Conservation (phyloP, 495 filamentous ascomycete genomes). For the Neohortaea acidophila region DNA sequence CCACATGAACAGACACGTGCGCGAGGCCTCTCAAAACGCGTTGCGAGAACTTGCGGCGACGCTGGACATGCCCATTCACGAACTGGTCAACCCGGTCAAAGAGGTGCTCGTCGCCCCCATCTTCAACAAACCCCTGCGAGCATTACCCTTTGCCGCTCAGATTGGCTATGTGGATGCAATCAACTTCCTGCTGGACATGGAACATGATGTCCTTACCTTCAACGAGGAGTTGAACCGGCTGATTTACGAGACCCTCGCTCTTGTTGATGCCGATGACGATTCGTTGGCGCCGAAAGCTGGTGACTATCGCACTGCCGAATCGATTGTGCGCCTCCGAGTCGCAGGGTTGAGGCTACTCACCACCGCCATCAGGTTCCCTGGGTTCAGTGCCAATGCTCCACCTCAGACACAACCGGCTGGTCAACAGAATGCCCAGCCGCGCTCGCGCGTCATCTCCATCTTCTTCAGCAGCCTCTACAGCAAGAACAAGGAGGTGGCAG, state of each 20-base stretch:
- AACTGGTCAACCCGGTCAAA: slow-evolving; percentile 73
- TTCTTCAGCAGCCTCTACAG: slow-evolving; percentile 98
- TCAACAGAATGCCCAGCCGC: slow-evolving; percentile 41
- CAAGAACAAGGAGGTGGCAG: slow-evolving; percentile 76
- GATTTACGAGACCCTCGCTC: slow-evolving; percentile 77
- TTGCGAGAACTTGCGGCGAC: slow-evolving; percentile 69
- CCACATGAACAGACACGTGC: slow-evolving; percentile 88
- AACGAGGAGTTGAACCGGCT: slow-evolving; percentile 81
- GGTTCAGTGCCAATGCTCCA: slow-evolving; percentile 55
- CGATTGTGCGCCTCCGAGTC: slow-evolving; percentile 80
- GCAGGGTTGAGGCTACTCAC: slow-evolving; percentile 86
- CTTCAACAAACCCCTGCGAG: slow-evolving; percentile 85
- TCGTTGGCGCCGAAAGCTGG: slow-evolving; percentile 65
- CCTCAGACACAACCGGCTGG: background rate
- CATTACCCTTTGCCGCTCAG: slow-evolving; percentile 78
- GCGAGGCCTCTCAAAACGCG: slow-evolving; percentile 64
- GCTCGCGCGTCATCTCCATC: slow-evolving; percentile 74
- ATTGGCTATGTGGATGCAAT: slow-evolving; percentile 98
- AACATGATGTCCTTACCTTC: slow-evolving; percentile 72
- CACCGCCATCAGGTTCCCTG: slow-evolving; percentile 79
- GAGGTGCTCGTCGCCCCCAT: slow-evolving; percentile 74
- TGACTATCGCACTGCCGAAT: slow-evolving; percentile 80
- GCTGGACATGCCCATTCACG: slow-evolving; percentile 59
- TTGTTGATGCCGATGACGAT: slow-evolving; percentile 89
- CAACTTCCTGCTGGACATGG: slow-evolving; percentile 76